Evolutionary conservation across 78 protist genomes (phyloP), one percentile per base, ranked within the genome.

Genomic region (Dictyostelium firmibasis): DNA sequence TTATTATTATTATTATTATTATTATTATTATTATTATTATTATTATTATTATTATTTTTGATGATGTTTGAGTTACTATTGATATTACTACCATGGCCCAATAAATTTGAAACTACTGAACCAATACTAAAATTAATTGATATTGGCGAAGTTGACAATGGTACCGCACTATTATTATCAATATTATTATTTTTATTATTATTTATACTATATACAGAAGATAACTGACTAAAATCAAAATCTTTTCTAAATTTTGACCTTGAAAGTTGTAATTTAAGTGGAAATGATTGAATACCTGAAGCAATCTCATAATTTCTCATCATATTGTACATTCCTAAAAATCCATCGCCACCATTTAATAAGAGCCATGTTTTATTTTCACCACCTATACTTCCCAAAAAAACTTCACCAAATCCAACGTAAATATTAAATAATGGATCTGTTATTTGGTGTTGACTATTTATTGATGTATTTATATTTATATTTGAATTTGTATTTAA

Each of bases 351-450:
- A 27, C 93, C 93, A 27, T 33, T 14, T 25, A 86, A 67, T 14
- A 14, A 16, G 57, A 86, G 27, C 92, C 92, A 86, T 44, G 70
- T 75, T 27, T 87, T 76, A 67, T 76, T 78, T 8, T 87, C 93
- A 62, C 93, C 93, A 29, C 93, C 93, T 29, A 87, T 62, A 13
- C 85, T 60, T 10, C 93, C 93, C 5, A 78, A 23, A 60, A 70
- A 78, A 4, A 76, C 25, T 6, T 87, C 85, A 36, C 93, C 93
- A 78, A 29, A 78, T 10, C 81, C 50, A 14, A 87, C 47, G 43
- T 27, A 87, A 14, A 87, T 87, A 62, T 87, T 87, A 43, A 78
- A 87, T 10, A 87, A 33, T 76, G 84, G 93, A 76, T 87, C 93
- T 25, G 69, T 41, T 13, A 78, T 41, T 78, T 33, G 36, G 3